A percentile compares a stretch with the other conserved stretches of the same genome.
These are phyloP conservation scores for Russula brevipes DNA, from an alignment of 768 basidiomycete species.

Conservation along the genomic window DNA sequence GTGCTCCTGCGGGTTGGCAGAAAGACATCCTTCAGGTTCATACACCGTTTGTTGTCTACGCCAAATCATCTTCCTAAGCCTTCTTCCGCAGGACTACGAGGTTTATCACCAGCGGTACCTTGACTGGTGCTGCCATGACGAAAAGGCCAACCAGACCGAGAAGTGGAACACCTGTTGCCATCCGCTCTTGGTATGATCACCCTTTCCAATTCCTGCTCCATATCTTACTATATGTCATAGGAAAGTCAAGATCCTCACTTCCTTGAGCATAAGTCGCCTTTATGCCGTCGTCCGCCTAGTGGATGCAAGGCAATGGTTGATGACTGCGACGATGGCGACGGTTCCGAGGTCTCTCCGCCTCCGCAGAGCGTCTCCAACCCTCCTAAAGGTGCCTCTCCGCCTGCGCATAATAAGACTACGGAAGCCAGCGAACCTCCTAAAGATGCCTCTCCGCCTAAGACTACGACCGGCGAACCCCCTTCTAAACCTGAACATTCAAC, in stretches of 20 bases:
- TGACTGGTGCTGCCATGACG: conserved; percentile 41
- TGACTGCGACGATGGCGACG: conserved; percentile 33
- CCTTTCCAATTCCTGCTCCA: conserved; percentile 2
- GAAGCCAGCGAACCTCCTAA: not conserved
- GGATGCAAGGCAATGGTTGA: not conserved
- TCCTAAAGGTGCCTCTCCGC: not conserved
- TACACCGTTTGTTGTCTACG: not conserved
- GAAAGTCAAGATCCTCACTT: conserved; percentile 48
- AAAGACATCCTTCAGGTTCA: conserved; percentile 44
- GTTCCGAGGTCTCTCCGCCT: conserved; percentile 6
- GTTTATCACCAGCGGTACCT: conserved; percentile 60
- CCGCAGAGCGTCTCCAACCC: not conserved
- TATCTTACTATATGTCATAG: conserved; percentile 31
- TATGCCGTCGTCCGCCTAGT: too few species aligned
- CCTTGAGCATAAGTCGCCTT: not conserved
- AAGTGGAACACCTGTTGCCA: conserved; percentile 72
- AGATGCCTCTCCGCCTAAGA: not conserved
- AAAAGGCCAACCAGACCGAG: conserved; percentile 33
- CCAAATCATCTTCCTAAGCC: conserved; percentile 10
- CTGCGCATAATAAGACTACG: not conserved
- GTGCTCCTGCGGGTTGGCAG: conserved; percentile 42
- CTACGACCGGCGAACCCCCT: conserved; percentile 2
- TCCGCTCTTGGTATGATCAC: conserved; percentile 51
- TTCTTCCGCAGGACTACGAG: conserved; percentile 41
- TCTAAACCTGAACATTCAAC: not conserved